Evolutionary conservation across 768 basidiomycete genomes (phyloP).

Genomic region (Pseudohyphozyma bogoriensis): DNA sequence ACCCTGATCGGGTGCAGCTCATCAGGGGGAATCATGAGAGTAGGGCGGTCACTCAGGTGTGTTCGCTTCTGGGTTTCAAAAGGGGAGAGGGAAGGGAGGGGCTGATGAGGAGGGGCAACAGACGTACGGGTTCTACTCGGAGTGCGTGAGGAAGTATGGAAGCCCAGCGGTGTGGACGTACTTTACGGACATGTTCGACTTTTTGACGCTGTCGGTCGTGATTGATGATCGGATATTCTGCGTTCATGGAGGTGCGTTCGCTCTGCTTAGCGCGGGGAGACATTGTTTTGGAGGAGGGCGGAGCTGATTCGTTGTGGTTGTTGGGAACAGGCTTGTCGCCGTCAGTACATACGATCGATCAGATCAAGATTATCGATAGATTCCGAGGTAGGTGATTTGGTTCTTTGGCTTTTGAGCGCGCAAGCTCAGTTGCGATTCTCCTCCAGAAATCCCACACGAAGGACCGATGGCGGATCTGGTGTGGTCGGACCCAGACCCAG

Average conservation of each 20-base stretch:
- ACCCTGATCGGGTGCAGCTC: slow-evolving; percentile 90
- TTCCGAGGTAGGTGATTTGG: slow-evolving; percentile 61
- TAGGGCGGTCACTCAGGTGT: slow-evolving; percentile 89
- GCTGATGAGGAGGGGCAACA: slow-evolving; percentile 41
- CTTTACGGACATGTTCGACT: slow-evolving; percentile 99
- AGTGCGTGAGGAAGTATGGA: slow-evolving; percentile 95
- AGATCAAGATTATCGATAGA: slow-evolving; percentile 97
- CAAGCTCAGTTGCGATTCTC: not conserved
- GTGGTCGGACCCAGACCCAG: slow-evolving; percentile 98
- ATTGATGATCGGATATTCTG: slow-evolving; percentile 99
- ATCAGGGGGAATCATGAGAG: slow-evolving; percentile 98
- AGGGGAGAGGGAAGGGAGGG: not conserved
- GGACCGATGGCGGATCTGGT: slow-evolving; percentile 99
- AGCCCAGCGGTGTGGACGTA: slow-evolving; percentile 96
- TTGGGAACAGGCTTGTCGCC: slow-evolving; percentile 89
- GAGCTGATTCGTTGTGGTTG: not conserved
- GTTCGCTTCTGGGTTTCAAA: slow-evolving; percentile 38
- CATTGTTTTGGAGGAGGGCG: not conserved
- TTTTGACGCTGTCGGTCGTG: slow-evolving; percentile 89
- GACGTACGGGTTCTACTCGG: slow-evolving; percentile 98
- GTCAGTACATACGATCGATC: slow-evolving; percentile 97
- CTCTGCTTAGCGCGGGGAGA: not conserved
- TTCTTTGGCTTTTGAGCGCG: not conserved
- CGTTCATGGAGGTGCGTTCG: slow-evolving; percentile 77
- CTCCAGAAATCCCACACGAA: slow-evolving; percentile 90